Evolutionary conservation across 139 green algal genomes (phyloP).

Genomic region (Closterium sp.): DNA sequence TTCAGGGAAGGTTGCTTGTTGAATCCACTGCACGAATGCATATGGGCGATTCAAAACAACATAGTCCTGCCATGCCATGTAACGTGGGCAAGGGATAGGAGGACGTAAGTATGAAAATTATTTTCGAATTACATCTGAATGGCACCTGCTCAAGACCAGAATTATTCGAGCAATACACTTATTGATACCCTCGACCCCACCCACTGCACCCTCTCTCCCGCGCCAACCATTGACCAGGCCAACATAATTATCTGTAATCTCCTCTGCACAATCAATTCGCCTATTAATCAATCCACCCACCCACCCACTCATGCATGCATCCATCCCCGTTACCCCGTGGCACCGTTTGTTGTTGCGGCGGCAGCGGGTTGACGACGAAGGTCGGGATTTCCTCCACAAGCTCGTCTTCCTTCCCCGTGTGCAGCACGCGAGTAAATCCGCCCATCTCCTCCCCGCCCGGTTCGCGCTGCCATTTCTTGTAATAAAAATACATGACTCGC

Average conservation of each 20-base stretch:
- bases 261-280: no score
- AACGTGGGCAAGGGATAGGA: neutral
- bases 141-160: no score
- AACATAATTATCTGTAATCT: no score
- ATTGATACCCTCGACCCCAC: no score
- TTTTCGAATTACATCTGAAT: no score
- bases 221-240: no score
- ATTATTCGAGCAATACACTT: no score
- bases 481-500: constrained; percentile 66
- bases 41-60: constrained; percentile 92
- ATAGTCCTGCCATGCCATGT: constrained; percentile 67
- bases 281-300: no score
- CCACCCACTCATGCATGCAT: neutral
- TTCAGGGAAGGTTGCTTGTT: constrained; percentile 40
- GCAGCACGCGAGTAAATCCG: constrained; percentile 85
- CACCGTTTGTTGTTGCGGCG: neutral
- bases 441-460: constrained; percentile 82
- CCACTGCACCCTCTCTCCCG: no score
- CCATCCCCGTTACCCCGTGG: constrained; percentile 52
- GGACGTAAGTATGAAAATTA: no score
- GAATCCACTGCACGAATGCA: constrained; percentile 87
- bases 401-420: constrained; percentile 81
- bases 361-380: constrained; percentile 73
- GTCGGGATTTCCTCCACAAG: constrained; percentile 94
- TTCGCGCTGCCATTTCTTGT: constrained; percentile 44